phyloP scores from a whole-genome alignment of 2,329 filamentous ascomycete species.

The Monosporascus sp. region DNA sequence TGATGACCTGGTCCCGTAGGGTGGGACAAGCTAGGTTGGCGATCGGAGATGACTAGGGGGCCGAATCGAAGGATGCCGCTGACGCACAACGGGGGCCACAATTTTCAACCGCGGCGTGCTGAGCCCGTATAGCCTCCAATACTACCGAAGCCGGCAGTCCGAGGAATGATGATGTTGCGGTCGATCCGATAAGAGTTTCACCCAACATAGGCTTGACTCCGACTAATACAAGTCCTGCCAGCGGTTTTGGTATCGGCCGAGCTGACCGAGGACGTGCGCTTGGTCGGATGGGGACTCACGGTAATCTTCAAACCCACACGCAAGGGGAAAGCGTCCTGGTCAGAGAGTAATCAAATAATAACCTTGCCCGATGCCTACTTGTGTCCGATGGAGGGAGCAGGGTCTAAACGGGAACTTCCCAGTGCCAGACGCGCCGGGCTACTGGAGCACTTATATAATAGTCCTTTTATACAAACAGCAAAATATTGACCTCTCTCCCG shows the following conservation, averaged over 20 bases:
- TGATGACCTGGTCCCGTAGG: conserved; percentile 4
- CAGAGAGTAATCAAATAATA: neutral
- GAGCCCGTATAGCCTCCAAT: neutral
- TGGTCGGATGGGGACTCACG: neutral
- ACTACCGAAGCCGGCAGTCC: neutral
- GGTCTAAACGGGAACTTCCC: too few species aligned
- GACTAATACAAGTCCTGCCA: neutral
- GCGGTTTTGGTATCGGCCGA: neutral
- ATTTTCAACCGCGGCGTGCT: neutral
- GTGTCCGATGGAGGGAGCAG: too few species aligned
- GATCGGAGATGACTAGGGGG: neutral
- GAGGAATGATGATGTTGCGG: neutral
- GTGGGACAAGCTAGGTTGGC: neutral
- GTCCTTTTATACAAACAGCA: neutral
- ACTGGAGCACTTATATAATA: neutral
- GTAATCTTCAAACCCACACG: neutral
- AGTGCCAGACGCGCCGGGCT: neutral
- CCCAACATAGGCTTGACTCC: neutral
- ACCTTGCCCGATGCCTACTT: too few species aligned
- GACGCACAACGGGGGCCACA: neutral
- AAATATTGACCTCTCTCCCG: neutral
- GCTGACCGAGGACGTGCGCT: neutral
- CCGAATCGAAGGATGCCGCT: neutral
- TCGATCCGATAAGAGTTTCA: neutral
- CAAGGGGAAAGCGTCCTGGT: neutral